A percentile compares a stretch with the other conserved stretches of the same genome.
phyloP scores from a whole-genome alignment of 108 stramenopile genomes.

The Pseudonitzschia multiseries region DNA sequence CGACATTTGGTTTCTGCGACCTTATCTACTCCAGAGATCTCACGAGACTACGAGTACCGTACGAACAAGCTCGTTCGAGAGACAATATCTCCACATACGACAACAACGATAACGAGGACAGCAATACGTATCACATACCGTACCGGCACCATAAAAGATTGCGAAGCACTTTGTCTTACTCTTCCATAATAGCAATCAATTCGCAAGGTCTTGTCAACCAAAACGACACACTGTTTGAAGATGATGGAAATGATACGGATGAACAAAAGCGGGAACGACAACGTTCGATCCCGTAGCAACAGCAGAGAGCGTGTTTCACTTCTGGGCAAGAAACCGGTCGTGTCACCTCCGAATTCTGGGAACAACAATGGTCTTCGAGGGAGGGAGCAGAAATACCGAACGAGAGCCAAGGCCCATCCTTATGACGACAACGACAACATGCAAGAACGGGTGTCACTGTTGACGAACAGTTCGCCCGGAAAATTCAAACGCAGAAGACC shows the following conservation, averaged over 20 bases:
- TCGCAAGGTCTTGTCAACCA: background rate
- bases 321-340: background rate
- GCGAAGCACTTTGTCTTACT: too few relatives aligned
- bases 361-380: background rate
- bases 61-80: too few relatives aligned
- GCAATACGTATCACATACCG: too few relatives aligned
- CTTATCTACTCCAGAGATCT: too few relatives aligned
- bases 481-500: background rate
- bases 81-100: too few relatives aligned
- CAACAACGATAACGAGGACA: too few relatives aligned
- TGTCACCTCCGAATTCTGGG: background rate
- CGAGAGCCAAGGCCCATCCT: conserved; percentile 3
- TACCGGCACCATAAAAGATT: too few relatives aligned
- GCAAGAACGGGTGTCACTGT: conserved; percentile 16
- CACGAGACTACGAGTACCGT: too few relatives aligned
- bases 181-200: background rate
- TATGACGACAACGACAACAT: background rate
- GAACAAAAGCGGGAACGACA: background rate
- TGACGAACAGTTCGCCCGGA: background rate
- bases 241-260: conserved; percentile 10
- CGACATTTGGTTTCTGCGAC: too few relatives aligned
- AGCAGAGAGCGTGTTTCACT: conserved; percentile 8
- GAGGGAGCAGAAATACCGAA: background rate
- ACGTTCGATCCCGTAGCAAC: conserved; percentile 1
- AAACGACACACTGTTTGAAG: background rate